Evolutionary conservation across 2,329 filamentous ascomycete genomes (phyloP).

Genomic region (Pseudocercospora cruenta): DNA sequence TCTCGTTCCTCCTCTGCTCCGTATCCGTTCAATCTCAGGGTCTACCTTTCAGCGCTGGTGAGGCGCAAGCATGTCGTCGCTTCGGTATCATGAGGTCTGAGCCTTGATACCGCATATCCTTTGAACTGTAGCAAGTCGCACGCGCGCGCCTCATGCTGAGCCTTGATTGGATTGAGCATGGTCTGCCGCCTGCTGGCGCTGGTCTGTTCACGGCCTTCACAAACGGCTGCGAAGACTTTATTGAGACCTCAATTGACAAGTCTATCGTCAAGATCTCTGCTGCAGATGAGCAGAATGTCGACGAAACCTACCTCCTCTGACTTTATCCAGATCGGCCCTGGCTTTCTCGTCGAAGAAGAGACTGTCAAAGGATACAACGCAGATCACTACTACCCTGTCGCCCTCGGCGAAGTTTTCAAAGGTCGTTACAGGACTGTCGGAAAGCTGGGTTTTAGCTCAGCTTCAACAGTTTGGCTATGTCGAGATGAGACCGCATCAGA

Average conservation of each 20-base stretch:
- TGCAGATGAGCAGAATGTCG: too few species aligned
- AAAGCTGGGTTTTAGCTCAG: constrained; percentile 50
- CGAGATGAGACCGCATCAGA: constrained; percentile 39
- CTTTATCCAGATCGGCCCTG: too few species aligned
- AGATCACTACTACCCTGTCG: constrained; percentile 44
- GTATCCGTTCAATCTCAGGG: not conserved
- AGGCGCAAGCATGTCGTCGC: not conserved
- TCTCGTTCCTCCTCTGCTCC: not conserved
- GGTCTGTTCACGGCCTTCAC: not conserved
- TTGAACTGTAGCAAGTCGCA: not conserved
- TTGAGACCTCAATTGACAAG: not conserved
- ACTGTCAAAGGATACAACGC: constrained; percentile 31
- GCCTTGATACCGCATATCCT: not conserved
- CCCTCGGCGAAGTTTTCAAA: constrained; percentile 41
- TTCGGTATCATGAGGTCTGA: not conserved
- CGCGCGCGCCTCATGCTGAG: not conserved
- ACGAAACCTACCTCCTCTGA: too few species aligned
- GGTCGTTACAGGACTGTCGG: constrained; percentile 44
- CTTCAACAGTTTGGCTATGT: constrained; percentile 50
- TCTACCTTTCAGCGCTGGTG: not conserved
- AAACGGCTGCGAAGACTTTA: not conserved
- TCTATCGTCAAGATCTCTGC: too few species aligned
- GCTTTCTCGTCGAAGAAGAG: constrained; percentile 35
- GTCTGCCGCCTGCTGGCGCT: not conserved
- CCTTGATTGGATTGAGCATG: not conserved